Conservation (phyloP, 2,329 filamentous ascomycete species). For the Hypoxylon sp. region DNA sequence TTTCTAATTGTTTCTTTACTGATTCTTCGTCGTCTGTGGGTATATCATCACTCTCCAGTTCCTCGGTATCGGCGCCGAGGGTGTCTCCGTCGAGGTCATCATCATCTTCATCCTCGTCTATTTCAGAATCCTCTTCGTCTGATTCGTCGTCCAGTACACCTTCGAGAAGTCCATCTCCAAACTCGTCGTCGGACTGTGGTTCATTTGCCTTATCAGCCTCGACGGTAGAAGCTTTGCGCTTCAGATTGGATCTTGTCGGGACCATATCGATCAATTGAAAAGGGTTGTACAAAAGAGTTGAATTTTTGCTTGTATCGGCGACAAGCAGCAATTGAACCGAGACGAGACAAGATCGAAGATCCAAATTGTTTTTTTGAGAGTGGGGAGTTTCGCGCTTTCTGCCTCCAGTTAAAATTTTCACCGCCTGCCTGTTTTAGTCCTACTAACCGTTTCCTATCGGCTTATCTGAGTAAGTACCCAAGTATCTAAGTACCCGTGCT, state of each 20-base stretch:
- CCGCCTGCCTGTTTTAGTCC: slow-evolving; percentile 27
- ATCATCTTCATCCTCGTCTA: slow-evolving; percentile 54
- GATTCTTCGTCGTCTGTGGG: slow-evolving; percentile 52
- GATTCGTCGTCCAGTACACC: slow-evolving; percentile 68
- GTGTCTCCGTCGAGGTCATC: slow-evolving; percentile 54
- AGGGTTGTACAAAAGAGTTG: slow-evolving; percentile 11
- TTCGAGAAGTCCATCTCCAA: slow-evolving; percentile 62
- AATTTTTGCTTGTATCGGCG: slow-evolving; percentile 17
- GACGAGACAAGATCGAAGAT: too few species aligned
- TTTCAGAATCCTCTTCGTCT: slow-evolving; percentile 55
- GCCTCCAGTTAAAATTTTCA: slow-evolving; percentile 18
- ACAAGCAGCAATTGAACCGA: slow-evolving; percentile 9
- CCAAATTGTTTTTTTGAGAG: slow-evolving; percentile 32
- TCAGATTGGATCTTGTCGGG: slow-evolving; percentile 57
- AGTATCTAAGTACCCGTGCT: too few species aligned
- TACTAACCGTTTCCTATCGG: too few species aligned
- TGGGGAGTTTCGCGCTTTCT: slow-evolving; percentile 29
- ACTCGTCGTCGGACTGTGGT: slow-evolving; percentile 67
- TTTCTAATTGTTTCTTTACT: slow-evolving; percentile 49
- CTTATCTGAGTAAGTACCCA: too few species aligned
- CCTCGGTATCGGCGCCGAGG: slow-evolving; percentile 50
- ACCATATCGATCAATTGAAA: slow-evolving; percentile 48
- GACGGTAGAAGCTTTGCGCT: slow-evolving; percentile 70
- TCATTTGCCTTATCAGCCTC: slow-evolving; percentile 59
- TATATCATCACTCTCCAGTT: slow-evolving; percentile 53